Percentiles rank a stretch among this genome's conserved stretches.
Evolutionary conservation across 306 rosid genomes (phyloP).

Genomic region (Lagenaria siceraria): DNA sequence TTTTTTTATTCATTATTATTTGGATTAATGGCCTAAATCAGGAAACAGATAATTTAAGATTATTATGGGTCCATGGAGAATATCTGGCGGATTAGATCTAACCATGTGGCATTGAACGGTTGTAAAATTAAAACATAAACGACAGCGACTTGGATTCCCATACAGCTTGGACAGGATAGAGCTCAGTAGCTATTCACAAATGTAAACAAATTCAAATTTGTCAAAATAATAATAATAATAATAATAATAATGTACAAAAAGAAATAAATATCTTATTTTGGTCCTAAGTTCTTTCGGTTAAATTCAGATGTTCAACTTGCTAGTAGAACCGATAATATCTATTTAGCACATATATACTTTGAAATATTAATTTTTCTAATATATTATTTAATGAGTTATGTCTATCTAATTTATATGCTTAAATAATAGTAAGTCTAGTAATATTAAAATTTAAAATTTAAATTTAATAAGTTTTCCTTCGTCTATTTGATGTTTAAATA

Average conservation of each 20-base stretch:
- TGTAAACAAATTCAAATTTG: not conserved
- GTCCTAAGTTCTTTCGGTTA: not conserved
- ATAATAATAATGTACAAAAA: not conserved
- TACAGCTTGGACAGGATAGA: not conserved
- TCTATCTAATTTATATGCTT: no score
- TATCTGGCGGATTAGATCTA: not conserved
- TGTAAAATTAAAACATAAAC: not conserved
- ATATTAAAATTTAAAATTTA: no score
- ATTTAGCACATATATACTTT: not conserved
- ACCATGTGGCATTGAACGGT: not conserved
- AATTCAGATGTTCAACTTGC: not conserved
- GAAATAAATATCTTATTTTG: not conserved
- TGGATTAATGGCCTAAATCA: no score
- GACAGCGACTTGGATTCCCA: not conserved
- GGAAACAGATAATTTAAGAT: no score
- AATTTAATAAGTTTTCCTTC: no score
- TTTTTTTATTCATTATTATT: no score
- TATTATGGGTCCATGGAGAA: not conserved
- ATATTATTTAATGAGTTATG: no score
- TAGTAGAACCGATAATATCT: not conserved
- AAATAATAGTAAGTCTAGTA: no score
- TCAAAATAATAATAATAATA: not conserved
- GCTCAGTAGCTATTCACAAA: not conserved
- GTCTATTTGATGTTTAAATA: no score
- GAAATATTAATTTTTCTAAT: no score